A percentile compares a stretch with the other conserved stretches of the same genome.
phyloP scores from a whole-genome alignment of 805 yeast genomes.

The Saccharomycopsis fermentans region DNA sequence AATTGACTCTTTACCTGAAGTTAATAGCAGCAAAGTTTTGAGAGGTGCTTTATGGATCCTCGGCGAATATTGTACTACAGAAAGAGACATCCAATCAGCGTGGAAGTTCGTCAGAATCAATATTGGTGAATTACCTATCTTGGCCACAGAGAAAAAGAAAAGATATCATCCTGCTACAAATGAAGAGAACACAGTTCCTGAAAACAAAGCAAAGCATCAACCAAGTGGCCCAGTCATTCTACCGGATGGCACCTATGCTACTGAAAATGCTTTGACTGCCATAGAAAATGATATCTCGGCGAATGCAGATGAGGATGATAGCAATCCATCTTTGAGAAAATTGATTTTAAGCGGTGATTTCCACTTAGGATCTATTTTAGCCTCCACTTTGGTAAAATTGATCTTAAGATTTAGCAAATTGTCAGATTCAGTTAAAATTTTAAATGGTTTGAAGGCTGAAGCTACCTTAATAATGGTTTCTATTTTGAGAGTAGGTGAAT shows the following conservation, averaged over 20 bases:
- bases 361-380: slow-evolving; percentile 79
- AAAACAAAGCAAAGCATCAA: slow-evolving; percentile 21
- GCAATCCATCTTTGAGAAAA: slow-evolving; percentile 66
- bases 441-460: slow-evolving; percentile 88
- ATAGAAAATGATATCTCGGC: slow-evolving; percentile 29
- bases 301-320: slow-evolving; percentile 27
- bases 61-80: slow-evolving; percentile 81
- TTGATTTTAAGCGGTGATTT: slow-evolving; percentile 80
- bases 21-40: slow-evolving; percentile 81
- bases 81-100: slow-evolving; percentile 60
- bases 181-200: slow-evolving; percentile 25
- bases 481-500: slow-evolving; percentile 77
- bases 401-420: slow-evolving; percentile 62
- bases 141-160: slow-evolving; percentile 56
- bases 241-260: slow-evolving; percentile 99
- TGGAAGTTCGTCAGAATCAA: slow-evolving; percentile 81
- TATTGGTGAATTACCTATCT: slow-evolving; percentile 85
- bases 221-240: slow-evolving; percentile 66
- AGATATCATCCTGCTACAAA: slow-evolving; percentile 26
- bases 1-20: slow-evolving; percentile 47
- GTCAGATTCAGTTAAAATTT: slow-evolving; percentile 41
- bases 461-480: slow-evolving; percentile 90
- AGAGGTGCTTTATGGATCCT: slow-evolving; percentile 93
- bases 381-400: slow-evolving; percentile 82
- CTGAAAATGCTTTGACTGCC: slow-evolving; percentile 72